Base-by-base conservation (phyloP, 805 yeast genomes). In the Lipomyces kockii region DNA sequence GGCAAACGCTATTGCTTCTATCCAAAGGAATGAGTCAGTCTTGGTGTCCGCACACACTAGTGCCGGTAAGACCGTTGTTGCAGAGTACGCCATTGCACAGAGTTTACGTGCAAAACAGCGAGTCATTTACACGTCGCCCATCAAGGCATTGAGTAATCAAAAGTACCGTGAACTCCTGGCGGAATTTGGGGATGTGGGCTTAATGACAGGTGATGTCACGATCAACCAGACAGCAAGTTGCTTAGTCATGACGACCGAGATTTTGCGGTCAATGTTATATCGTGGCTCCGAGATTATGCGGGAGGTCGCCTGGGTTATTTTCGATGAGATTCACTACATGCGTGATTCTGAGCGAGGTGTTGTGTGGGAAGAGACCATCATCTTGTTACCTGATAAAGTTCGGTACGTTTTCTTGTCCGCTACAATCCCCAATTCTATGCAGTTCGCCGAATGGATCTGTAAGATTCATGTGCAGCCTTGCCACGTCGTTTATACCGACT, bases 281-380 rank as follows among this genome's bases (percentile, higher is more conserved):
- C 85, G 98, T 78, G 99, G 99, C 70, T 91, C 98, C 14, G 99
- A 95, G 78, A 89, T 96, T 58, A 93, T 95, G 94, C 86, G 99
- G 79, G 99, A 95, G 83, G 98, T 95, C 54, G 97, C 97, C 0
- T 95, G 97, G 97, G 99, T 95, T 61, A 88, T 95, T 52, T 95
- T 95, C 72, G 99, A 95, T 79, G 99, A 95, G 78, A 97, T 95
- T 58, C 99, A 95, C 81, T 95, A 95, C 80, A 95, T 95, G 96
- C 88, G 98, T 81, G 99, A 95, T 78, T 89, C 92, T 74, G 95
- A 92, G 73, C 87, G 99, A 81, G 99, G 99, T 78, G 99, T 95
- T 62, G 99, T 95, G 46, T 95, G 99, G 99, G 99, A 95, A 80
- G 99, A 95, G 79, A 94, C 98, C 17, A 94, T 95, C 72, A 95